A percentile compares a stretch with the other conserved stretches of the same genome.
Evolutionary conservation across 257 asterid species (phyloP).

Genomic region (Nicotiana otophora): DNA sequence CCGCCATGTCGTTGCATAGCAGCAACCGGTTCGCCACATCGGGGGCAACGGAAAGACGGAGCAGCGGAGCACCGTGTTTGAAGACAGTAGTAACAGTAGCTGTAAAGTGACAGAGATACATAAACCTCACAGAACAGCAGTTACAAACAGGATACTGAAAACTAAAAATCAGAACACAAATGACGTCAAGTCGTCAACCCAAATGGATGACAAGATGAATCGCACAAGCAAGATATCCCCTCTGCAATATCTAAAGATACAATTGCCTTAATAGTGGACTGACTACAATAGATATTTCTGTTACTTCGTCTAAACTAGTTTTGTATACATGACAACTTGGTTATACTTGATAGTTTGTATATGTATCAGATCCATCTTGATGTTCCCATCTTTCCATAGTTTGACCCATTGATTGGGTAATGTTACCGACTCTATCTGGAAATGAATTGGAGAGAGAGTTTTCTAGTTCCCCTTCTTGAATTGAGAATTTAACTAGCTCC

Average conservation of each 20-base stretch:
- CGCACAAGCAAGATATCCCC: not conserved
- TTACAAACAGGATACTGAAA: not conserved
- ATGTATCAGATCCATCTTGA: not conserved
- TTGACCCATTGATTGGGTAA: not conserved
- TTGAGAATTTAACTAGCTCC: not conserved
- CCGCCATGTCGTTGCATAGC: constrained; percentile 75
- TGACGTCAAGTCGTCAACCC: not conserved
- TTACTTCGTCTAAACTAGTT: not conserved
- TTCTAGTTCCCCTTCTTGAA: not conserved
- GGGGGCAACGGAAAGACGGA: constrained; percentile 58
- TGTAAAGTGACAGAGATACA: constrained; percentile 18
- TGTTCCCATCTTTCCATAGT: not conserved
- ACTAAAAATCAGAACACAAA: not conserved
- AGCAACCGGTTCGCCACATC: constrained; percentile 69
- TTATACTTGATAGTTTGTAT: not conserved
- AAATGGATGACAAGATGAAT: not conserved
- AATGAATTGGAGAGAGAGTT: not conserved
- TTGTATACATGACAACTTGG: not conserved
- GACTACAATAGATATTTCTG: not conserved
- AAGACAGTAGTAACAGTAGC: constrained; percentile 88
- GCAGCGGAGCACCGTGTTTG: constrained; percentile 73
- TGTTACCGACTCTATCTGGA: not conserved
- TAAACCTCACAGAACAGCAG: not conserved
- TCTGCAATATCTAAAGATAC: not conserved
- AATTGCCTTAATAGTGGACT: not conserved